A percentile compares a stretch with the other conserved stretches of the same genome.
Evolutionary conservation across 495 filamentous ascomycete species (phyloP).

Genomic region (Aspergillus cavernicola): DNA sequence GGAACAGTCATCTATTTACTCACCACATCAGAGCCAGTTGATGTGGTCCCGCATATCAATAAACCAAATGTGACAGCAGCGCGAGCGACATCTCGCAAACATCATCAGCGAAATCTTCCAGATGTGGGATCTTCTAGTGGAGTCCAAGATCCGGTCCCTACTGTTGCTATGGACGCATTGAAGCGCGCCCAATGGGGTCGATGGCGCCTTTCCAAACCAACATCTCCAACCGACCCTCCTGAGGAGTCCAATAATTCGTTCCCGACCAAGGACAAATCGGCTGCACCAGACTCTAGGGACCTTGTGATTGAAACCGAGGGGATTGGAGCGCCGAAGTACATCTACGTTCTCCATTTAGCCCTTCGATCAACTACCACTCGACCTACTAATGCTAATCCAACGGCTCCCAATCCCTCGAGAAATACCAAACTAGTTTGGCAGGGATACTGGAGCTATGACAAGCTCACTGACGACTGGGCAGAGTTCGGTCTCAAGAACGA

Average conservation of each 20-base stretch:
- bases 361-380: constrained; percentile 56
- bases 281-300: constrained; percentile 35
- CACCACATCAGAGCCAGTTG: constrained; percentile 73
- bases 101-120: constrained; percentile 31
- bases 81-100: constrained; percentile 23
- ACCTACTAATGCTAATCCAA: constrained; percentile 23
- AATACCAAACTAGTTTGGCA: constrained; percentile 88
- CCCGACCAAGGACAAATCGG: constrained; percentile 8
- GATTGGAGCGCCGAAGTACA: constrained; percentile 61
- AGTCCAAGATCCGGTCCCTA: constrained; percentile 31
- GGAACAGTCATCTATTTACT: constrained; percentile 75
- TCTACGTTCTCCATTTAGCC: constrained; percentile 72
- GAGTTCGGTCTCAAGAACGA: constrained; percentile 82
- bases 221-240: constrained; percentile 17
- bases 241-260: constrained; percentile 8
- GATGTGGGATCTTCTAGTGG: constrained; percentile 38
- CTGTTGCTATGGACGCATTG: constrained; percentile 44
- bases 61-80: constrained; percentile 45
- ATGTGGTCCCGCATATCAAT: constrained; percentile 74
- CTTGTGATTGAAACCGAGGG: constrained; percentile 86
- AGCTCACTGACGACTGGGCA: constrained; percentile 83
- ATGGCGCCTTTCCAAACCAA: constrained; percentile 53
- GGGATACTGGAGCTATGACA: constrained; percentile 89
- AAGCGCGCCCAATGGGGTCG: constrained; percentile 58
- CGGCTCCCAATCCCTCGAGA: constrained; percentile 38